Conservation (phyloP, 306 rosid species). For the Oxytropis ochrocephala region DNA sequence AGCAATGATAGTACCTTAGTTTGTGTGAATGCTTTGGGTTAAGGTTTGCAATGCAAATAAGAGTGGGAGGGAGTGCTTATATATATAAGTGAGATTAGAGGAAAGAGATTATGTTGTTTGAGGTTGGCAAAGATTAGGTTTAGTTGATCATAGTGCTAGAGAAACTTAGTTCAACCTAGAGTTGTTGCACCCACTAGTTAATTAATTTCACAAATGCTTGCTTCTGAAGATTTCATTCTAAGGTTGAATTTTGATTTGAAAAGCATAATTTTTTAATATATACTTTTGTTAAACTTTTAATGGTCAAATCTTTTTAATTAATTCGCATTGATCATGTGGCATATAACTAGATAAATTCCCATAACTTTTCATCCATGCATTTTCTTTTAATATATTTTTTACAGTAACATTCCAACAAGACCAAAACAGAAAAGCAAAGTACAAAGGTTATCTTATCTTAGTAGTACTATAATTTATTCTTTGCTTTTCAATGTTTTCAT, state of each 20-base stretch:
- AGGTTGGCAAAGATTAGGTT: conserved; percentile 65
- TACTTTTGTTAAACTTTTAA: background rate
- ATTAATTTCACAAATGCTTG: conserved; percentile 40
- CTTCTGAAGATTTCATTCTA: conserved; percentile 36
- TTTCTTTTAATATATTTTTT: background rate
- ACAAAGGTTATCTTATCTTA: background rate
- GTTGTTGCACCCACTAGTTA: conserved; percentile 93
- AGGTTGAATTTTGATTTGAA: conserved; percentile 19
- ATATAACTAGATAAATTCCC: background rate
- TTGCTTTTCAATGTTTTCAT: background rate
- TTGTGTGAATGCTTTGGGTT: background rate
- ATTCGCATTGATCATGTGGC: background rate
- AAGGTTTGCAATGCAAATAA: conserved; percentile 17
- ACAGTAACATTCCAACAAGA: background rate
- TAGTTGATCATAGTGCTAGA: conserved; percentile 34
- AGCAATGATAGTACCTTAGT: background rate
- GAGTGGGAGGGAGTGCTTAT: conserved; percentile 26
- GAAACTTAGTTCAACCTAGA: conserved; percentile 54
- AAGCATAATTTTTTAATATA: conserved; percentile 1
- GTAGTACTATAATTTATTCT: background rate
- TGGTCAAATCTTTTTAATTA: background rate
- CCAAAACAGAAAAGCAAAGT: background rate
- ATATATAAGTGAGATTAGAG: conserved; percentile 39
- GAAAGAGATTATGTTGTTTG: conserved; percentile 25
- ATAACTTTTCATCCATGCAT: background rate